A percentile compares a stretch with the other conserved stretches of the same genome.
phyloP scores from a whole-genome alignment of 2,329 filamentous ascomycete species.

The Aspergillus pseudoglaucus region DNA sequence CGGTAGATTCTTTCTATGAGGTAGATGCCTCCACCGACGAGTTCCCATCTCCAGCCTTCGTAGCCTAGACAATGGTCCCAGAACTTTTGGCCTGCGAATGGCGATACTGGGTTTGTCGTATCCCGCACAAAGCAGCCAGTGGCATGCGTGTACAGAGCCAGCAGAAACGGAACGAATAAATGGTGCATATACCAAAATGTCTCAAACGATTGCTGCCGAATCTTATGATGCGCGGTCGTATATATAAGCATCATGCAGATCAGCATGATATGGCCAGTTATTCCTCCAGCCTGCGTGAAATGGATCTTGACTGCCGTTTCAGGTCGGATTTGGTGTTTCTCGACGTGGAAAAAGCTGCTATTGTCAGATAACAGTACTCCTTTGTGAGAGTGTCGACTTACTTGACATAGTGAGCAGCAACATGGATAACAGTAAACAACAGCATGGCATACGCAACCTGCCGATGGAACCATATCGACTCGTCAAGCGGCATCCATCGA shows the following conservation, averaged over 20 bases:
- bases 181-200: constrained; percentile 99
- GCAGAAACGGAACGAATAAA: constrained; percentile 91
- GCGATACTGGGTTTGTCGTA: constrained; percentile 63
- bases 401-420: constrained; percentile 86
- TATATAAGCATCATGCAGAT: constrained; percentile 99
- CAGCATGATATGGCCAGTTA: constrained; percentile 95
- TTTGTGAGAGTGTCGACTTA: constrained; percentile 40
- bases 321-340: constrained; percentile 73
- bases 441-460: constrained; percentile 88
- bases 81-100: constrained; percentile 73
- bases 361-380: constrained; percentile 16
- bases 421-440: constrained; percentile 73
- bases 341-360: constrained; percentile 87
- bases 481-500: constrained; percentile 84
- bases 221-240: constrained; percentile 86
- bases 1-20: constrained; percentile 83
- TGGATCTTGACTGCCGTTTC: constrained; percentile 82
- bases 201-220: constrained; percentile 94
- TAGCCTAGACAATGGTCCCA: constrained; percentile 95
- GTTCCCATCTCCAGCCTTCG: constrained; percentile 94
- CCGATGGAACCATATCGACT: constrained; percentile 93
- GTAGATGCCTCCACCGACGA: constrained; percentile 79
- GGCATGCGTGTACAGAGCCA: constrained; percentile 92
- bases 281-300: constrained; percentile 79
- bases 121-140: constrained; percentile 95